Evolutionary conservation across 352 stramenopile species (phyloP).

Genomic region (Thalassiosira delicatula): DNA sequence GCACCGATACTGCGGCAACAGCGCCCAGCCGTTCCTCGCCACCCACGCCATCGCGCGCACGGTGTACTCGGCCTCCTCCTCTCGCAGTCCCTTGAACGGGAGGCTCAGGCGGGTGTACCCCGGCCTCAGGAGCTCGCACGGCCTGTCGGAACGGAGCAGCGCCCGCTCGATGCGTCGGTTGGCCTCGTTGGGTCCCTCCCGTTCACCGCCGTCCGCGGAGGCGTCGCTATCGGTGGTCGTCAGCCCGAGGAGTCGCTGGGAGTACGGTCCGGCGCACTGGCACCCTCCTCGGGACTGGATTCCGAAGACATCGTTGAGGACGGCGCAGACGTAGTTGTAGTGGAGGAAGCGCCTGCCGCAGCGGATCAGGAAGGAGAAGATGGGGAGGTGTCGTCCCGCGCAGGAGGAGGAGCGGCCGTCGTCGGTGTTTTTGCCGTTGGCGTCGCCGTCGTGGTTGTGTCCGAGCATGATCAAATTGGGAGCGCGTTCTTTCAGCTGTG

Average conservation of each 20-base stretch:
- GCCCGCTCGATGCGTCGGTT: conserved; percentile 86
- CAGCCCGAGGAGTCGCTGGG: conserved; percentile 90
- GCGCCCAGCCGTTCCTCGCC: conserved; percentile 89
- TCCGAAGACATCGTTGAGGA: conserved; percentile 98
- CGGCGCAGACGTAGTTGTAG: conserved; percentile 96
- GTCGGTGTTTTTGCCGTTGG: background rate
- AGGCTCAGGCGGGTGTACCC: conserved; percentile 94
- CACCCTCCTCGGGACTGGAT: conserved; percentile 92
- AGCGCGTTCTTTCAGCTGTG: conserved; percentile 61
- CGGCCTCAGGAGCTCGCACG: conserved; percentile 91
- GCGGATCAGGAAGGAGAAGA: conserved; percentile 94
- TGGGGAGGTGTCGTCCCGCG: conserved; percentile 85
- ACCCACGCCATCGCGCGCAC: conserved; percentile 92
- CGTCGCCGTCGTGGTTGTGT: conserved; percentile 50
- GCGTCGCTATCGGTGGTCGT: conserved; percentile 45
- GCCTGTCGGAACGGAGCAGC: conserved; percentile 86
- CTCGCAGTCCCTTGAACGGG: conserved; percentile 86
- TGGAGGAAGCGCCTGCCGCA: conserved; percentile 90
- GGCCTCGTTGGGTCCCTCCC: conserved; percentile 70
- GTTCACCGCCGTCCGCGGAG: no score
- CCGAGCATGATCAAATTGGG: conserved; percentile 91
- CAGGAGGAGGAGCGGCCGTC: background rate
- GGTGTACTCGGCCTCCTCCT: conserved; percentile 92
- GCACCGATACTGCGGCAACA: conserved; percentile 94
- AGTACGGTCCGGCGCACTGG: conserved; percentile 94